A percentile compares a stretch with the other conserved stretches of the same genome.
Evolutionary conservation across 2,329 filamentous ascomycete genomes (phyloP).

Genomic region (Tothia fuscella): DNA sequence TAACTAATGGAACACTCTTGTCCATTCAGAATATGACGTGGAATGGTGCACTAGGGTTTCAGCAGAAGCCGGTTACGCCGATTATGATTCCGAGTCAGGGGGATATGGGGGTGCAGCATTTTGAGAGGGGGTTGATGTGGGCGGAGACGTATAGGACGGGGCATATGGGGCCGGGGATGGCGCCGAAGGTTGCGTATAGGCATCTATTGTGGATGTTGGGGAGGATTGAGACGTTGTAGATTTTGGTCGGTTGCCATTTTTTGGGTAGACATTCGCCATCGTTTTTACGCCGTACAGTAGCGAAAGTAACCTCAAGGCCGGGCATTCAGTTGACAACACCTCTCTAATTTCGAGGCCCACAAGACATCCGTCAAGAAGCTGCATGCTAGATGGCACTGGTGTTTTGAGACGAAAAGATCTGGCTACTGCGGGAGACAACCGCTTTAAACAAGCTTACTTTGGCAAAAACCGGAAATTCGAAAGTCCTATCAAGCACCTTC

Average conservation of each 20-base stretch:
- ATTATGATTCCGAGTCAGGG: conserved; percentile 11
- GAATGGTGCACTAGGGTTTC: conserved; percentile 14
- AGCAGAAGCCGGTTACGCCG: conserved; percentile 10
- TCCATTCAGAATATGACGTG: conserved; percentile 17
- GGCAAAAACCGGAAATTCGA: too few species aligned
- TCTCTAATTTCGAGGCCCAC: too few species aligned
- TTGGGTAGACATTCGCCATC: too few species aligned
- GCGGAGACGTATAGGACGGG: conserved; percentile 24
- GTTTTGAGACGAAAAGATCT: too few species aligned
- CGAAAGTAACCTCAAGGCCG: too few species aligned
- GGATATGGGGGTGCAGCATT: conserved; percentile 19
- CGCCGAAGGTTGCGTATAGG: conserved; percentile 22
- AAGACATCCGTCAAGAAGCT: too few species aligned
- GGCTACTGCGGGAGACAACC: too few species aligned
- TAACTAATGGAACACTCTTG: conserved; percentile 13
- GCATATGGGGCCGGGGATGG: conserved; percentile 26
- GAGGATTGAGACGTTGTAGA: conserved; percentile 20
- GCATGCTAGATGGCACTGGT: too few species aligned
- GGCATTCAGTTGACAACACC: too few species aligned
- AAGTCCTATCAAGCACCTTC: conserved; percentile 7
- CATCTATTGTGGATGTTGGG: conserved; percentile 27
- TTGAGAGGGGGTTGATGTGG: conserved; percentile 27
- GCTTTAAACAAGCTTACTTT: too few species aligned
- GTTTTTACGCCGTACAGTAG: too few species aligned
- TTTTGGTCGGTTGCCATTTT: too few species aligned